Percentiles rank a stretch among this genome's conserved stretches.
Evolutionary conservation across 257 asterid genomes (phyloP).

Genomic region (Capsicum pubescens): DNA sequence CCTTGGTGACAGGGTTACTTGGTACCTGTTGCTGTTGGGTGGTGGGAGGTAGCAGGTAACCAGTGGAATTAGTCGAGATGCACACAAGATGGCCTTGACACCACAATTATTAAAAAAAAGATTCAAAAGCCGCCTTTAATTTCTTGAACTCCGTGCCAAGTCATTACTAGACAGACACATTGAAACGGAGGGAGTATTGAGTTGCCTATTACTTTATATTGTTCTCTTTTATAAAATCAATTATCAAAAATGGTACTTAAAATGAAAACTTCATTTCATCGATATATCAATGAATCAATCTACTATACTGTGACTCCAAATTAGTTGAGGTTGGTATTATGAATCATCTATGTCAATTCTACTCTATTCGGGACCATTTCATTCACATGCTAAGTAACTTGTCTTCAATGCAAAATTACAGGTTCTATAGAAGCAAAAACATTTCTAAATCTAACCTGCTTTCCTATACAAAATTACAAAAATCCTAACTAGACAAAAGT

Average conservation of each 20-base stretch:
- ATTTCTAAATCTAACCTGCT: background rate
- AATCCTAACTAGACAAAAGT: background rate
- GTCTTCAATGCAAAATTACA: background rate
- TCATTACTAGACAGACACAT: too few relatives aligned
- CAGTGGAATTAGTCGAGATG: too few relatives aligned
- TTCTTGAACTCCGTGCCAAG: too few relatives aligned
- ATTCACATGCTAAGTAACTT: background rate
- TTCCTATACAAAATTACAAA: background rate
- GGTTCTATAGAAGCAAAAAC: background rate
- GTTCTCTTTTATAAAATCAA: background rate
- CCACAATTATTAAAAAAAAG: too few relatives aligned
- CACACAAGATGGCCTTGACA: too few relatives aligned
- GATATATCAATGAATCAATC: background rate
- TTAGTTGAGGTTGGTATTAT: background rate
- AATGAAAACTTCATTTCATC: background rate
- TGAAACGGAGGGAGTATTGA: background rate
- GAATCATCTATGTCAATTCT: background rate
- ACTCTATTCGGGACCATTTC: background rate
- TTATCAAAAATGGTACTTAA: background rate
- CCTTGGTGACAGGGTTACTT: too few relatives aligned
- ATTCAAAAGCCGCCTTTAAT: too few relatives aligned
- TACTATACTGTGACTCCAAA: background rate
- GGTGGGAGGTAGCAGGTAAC: too few relatives aligned
- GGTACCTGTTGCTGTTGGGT: too few relatives aligned
- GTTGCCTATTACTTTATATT: background rate